Evolutionary conservation across 225 moss, liverwort and hornwort genomes (phyloP), one percentile per base, ranked within the genome.

Genomic region (Sphagnum tenellum): DNA sequence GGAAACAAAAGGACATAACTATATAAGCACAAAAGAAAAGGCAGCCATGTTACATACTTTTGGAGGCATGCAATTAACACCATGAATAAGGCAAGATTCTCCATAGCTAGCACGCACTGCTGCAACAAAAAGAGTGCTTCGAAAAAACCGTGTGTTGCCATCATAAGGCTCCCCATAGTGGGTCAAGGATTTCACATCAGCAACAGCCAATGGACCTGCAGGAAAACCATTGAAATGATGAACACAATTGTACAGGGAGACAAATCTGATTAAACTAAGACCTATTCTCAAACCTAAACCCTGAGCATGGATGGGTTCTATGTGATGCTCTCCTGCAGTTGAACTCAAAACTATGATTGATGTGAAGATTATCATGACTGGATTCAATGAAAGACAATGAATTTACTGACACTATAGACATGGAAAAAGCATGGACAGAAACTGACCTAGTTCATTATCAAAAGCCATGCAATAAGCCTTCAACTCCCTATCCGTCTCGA

Each of bases 91-190:
- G 70, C 89, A 91, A 56, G 81, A 67, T 71, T 95, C 94, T 11
- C 86, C 94, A 75, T 88, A 95, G 76, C 91, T 89, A 9, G 94
- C 91, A 64, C 94, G 86, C 46, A 95, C 89, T 64, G 94, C 91
- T 47, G 94, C 94, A 54, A 92, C 91, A 67, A 95, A 95, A 12
- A 95, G 86, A 67, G 94, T 84, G 59, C 86, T 82, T 62, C 94
- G 91, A 60, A 95, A 95, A 73, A 95, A 95, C 0, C 92, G 89
- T 45, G 86, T 95, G 46, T 95, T 95, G n/a, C 94, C 94, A 71
- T 92, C 91, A 61, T 89, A 89, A 11, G 89, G 91, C 68, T 95
- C 94, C 46, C 94, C 91, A 59, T 91, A 95, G 78, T 95, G 94
- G 44, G 94, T 94, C 60, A 94, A 69, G 0, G 94, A 91, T 49